Evolutionary conservation across 192 early-diverging fungal genomes (phyloP), one percentile per base, ranked within the genome.

Genomic region (Umbelopsis ramanniana): DNA sequence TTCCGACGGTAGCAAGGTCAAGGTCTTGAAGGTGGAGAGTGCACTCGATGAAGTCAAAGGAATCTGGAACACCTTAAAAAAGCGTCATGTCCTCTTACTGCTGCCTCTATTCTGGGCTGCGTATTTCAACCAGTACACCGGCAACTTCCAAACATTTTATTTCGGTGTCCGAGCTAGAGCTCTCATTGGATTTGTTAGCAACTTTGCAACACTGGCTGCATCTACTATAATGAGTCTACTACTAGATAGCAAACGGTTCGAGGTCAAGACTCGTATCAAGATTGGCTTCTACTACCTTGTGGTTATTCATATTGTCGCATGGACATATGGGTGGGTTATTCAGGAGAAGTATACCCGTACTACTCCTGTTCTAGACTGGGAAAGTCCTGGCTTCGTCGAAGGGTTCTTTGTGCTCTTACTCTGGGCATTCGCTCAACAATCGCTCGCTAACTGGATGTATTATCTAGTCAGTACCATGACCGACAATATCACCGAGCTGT

Each of bases 391-490:
- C 4, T 69, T 43, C 10, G 46, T 46, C 10, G 68, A 69, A 50
- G 68, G 68, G 3, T 69, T 69, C 47, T 69, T 69, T 26, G 68
- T 69, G 6, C 19, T 69, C 6, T 12, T 69, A 1, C 26, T 69
- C 6, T 69, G 68, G 68, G 8, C 22, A 19, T 22, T 69, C 50
- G 43, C 68, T 7, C 48, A 48, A n/a, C 68, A 69, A 69, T 46
- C 68, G 6, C 46, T 69, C 46, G 68, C 68, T 0, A 69, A 69
- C 21, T 69, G 68, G 68, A 69, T 69, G 68, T 69, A 69, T 48
- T 69, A 69, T 50, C 24, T 69, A 33, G 68, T 69, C 29, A 69
- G 68, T 50, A 69, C 68, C 2, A 69, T 69, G 68, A 48, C 68
- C 21, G 68, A 45, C 21, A 69, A 69, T 46, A 69, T 69, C 46